A percentile compares a stretch with the other conserved stretches of the same genome.
Conservation (phyloP, 139 green algal genomes). For the Chlorella sp. region DNA sequence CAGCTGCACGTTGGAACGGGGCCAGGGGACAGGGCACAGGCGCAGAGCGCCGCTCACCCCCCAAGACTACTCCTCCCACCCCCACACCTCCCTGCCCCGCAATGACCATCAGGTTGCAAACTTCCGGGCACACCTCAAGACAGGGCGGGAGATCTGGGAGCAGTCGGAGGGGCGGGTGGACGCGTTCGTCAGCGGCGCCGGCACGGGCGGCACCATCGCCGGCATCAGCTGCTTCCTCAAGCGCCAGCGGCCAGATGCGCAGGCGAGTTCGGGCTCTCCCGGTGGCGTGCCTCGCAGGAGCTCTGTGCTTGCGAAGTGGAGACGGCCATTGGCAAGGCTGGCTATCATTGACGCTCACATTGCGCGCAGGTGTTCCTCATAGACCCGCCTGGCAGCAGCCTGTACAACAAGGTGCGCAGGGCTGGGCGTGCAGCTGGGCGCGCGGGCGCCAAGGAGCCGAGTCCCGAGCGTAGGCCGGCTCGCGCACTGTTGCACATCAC, state of each 20-base stretch:
- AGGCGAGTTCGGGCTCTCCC: no score
- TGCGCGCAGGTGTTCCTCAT: slow-evolving; percentile 72
- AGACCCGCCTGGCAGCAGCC: slow-evolving; percentile 86
- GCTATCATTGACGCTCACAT: no score
- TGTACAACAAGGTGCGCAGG: slow-evolving; percentile 83
- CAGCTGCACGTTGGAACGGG: no score
- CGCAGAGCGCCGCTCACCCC: no score
- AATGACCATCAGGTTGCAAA: no score
- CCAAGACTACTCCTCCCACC: no score
- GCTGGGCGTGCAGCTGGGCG: no score
- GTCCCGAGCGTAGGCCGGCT: neutral
- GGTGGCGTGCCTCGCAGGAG: no score
- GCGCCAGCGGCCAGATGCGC: slow-evolving; percentile 24
- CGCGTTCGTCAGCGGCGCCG: slow-evolving; percentile 91
- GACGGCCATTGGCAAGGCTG: no score
- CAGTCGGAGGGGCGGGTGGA: slow-evolving; percentile 77
- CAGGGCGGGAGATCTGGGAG: slow-evolving; percentile 83
- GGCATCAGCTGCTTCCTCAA: slow-evolving; percentile 82
- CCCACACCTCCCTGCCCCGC: no score
- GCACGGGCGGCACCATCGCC: slow-evolving; percentile 94
- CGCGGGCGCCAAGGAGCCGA: neutral
- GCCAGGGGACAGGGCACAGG: no score
- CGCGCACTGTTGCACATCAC: neutral
- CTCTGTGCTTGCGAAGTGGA: no score
- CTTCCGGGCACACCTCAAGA: slow-evolving; percentile 75